Percentiles rank a stretch among this genome's conserved stretches.
These are phyloP conservation scores for Melastoma candidum DNA, from an alignment of 441 rosid species.

Conservation along the genomic window DNA sequence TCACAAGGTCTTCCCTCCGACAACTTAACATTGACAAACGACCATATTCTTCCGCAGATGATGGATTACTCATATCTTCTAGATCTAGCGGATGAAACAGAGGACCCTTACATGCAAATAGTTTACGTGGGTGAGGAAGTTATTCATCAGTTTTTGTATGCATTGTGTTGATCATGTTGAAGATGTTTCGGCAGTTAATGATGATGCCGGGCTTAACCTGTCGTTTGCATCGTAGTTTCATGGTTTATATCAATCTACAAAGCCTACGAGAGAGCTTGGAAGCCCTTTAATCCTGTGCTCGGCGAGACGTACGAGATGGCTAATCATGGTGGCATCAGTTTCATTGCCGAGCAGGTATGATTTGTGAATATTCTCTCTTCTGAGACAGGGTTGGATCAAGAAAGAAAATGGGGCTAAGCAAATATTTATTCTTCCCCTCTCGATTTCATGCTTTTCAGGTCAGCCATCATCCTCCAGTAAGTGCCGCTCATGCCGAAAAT, in stretches of 20 bases:
- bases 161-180: too few species aligned
- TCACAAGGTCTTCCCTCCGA: too few species aligned
- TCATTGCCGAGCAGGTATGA: conserved; percentile 80
- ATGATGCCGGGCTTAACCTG: too few species aligned
- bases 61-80: too few species aligned
- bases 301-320: conserved; percentile 94
- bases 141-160: too few species aligned
- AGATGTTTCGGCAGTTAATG: too few species aligned
- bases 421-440: background rate
- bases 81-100: too few species aligned
- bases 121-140: too few species aligned
- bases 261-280: conserved; percentile 84
- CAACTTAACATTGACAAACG: too few species aligned
- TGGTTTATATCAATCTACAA: conserved; percentile 85
- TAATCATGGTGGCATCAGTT: conserved; percentile 64
- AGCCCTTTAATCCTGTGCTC: conserved; percentile 97
- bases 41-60: too few species aligned
- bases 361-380: background rate
- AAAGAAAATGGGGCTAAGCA: background rate
- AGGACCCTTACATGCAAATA: too few species aligned
- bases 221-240: conserved; percentile 44
- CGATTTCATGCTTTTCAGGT: conserved; percentile 40
- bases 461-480: conserved; percentile 96
- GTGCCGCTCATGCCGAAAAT: conserved; percentile 95
- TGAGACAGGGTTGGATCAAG: background rate